These are phyloP conservation scores for Amaranthus tricolor DNA, from an alignment of 179 eudicot genomes.

Conservation along the genomic window DNA sequence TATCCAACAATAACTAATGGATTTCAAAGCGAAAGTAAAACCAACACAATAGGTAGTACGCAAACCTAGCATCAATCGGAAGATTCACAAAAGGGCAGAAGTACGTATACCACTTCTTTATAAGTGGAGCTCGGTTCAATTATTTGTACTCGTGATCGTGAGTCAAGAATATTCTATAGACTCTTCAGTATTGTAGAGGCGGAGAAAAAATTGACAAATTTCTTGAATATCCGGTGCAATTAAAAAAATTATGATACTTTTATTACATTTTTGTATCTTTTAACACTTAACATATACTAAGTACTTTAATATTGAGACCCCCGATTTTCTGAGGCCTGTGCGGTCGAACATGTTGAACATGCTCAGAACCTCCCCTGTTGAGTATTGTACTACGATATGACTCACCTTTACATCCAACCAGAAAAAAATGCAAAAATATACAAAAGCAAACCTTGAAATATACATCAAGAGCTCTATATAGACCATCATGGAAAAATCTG, in stretches of 20 bases:
- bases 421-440: neutral
- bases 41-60: neutral
- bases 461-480: constrained; percentile 86
- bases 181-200: no score
- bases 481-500: constrained; percentile 86
- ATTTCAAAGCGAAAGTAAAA: neutral
- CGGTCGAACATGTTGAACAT: neutral
- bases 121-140: neutral
- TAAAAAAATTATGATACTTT: no score
- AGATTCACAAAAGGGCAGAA: neutral
- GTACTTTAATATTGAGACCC: no score
- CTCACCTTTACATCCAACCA: neutral
- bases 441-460: constrained; percentile 75
- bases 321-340: no score
- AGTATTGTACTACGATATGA: neutral
- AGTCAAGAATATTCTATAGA: no score
- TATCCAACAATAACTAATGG: neutral
- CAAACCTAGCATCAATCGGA: neutral
- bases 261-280: no score
- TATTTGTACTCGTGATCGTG: neutral
- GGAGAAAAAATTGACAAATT: no score
- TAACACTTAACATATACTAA: no score
- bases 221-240: no score
- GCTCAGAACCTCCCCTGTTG: no score
- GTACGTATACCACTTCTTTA: neutral